Conservation (phyloP, 345 rosid genomes). For the Ricinus communis region DNA sequence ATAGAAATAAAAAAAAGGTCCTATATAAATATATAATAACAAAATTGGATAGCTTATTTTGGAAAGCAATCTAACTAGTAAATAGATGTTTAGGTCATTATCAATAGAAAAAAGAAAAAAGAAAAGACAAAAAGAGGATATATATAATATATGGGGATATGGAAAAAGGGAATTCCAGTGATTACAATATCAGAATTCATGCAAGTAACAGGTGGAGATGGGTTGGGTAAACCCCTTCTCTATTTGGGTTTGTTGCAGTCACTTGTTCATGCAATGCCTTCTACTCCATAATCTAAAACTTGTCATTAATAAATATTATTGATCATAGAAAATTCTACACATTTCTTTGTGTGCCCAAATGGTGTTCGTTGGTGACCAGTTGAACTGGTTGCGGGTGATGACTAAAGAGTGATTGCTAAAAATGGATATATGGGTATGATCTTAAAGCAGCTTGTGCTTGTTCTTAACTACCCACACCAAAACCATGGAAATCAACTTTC, state of each 20-base stretch:
- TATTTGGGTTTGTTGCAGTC: slow-evolving; percentile 13
- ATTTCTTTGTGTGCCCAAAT: too few species aligned
- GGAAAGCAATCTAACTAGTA: too few species aligned
- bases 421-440: background rate
- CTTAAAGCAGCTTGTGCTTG: slow-evolving; percentile 1
- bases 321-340: background rate
- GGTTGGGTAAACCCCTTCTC: slow-evolving; percentile 54
- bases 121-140: too few species aligned
- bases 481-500: slow-evolving; percentile 1
- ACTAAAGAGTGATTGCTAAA: background rate
- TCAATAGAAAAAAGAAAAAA: too few species aligned
- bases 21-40: too few species aligned
- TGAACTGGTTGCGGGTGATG: slow-evolving; percentile 8
- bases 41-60: too few species aligned
- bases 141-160: background rate
- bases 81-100: too few species aligned
- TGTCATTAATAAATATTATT: background rate
- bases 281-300: slow-evolving; percentile 6
- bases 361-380: slow-evolving; percentile 4
- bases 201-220: slow-evolving; percentile 33
- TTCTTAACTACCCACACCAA: slow-evolving; percentile 39
- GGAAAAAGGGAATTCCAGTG: slow-evolving; percentile 15
- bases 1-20: too few species aligned
- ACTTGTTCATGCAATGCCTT: background rate
- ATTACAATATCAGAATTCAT: background rate